phyloP scores from a whole-genome alignment of 192 early-diverging fungal species.

The Jimgerdemannia flammicorona region DNA sequence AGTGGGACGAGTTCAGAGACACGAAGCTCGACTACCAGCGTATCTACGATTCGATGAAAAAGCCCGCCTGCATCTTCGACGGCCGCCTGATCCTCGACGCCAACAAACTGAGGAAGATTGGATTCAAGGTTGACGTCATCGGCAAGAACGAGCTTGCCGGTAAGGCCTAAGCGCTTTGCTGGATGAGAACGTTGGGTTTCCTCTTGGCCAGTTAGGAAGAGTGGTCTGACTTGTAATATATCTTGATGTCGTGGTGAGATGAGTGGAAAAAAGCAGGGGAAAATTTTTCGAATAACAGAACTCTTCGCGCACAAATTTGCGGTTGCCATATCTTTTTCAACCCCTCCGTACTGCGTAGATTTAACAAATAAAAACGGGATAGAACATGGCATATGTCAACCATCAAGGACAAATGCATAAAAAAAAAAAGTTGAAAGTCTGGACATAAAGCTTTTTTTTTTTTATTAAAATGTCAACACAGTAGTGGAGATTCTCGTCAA shows the following conservation, averaged over 20 bases:
- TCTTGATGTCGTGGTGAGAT: neutral
- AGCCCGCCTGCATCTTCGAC: constrained; percentile 88
- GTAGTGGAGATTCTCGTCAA: too few relatives aligned
- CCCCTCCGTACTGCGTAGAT: neutral
- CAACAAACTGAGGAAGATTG: constrained; percentile 62
- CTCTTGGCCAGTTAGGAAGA: neutral
- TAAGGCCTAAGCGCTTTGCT: constrained; percentile 18
- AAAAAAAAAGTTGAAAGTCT: too few relatives aligned
- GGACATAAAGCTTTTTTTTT: too few relatives aligned
- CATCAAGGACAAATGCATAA: neutral
- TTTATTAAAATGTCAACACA: too few relatives aligned
- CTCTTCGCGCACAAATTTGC: neutral
- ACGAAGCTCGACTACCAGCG: constrained; percentile 57
- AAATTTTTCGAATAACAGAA: neutral
- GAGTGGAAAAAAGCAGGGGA: neutral
- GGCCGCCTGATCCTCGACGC: constrained; percentile 79
- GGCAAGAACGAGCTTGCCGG: constrained; percentile 51
- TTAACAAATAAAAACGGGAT: neutral
- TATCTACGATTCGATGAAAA: constrained; percentile 69
- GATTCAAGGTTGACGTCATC: constrained; percentile 72
- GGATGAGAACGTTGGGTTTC: neutral
- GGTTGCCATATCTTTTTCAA: neutral
- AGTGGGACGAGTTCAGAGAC: constrained; percentile 90
- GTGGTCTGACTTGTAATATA: neutral
- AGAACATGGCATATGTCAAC: neutral